Evolutionary conservation across 1,284 basidiomycete genomes (phyloP), one percentile per base, ranked within the genome.

Genomic region (Golubevia sp.): DNA sequence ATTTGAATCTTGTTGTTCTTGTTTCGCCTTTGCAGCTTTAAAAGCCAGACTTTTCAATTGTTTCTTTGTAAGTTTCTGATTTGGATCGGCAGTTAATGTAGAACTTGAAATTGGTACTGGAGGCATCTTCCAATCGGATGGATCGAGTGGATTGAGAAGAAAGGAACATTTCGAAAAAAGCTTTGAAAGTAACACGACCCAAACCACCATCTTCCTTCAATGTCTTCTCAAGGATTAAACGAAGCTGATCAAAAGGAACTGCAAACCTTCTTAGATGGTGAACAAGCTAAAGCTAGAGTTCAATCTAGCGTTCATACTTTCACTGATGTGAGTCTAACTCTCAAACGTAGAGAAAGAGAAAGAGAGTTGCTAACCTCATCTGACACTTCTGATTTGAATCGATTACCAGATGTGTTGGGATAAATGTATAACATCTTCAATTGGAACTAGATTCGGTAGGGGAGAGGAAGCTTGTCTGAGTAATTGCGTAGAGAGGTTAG

Each of bases 401-500:
- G n/a, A 8, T 48, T 30, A 2, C 18, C 27, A 58, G 55, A 57
- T 74, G 55, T 80, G 79, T 64, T 82, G 79, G 79, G 77, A 80
- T 64, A 78, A 82, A 70, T 82, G 79, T 65, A 64, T 81, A 58
- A 79, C 71, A 51, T 68, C 68, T 6, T 73, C 73, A 54, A 77
- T 81, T 63, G 71, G 75, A 44, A 60, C 75, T 15, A 68, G 70
- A 63, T 81, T 82, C 53, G 77, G 73, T 51, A 58, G 79, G n/a
- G 78, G 78, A 49, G 78, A 82, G 61, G 79, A 80, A 58, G 78
- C 78, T 5, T 82, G 79, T 59, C 66, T 82, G 18, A 67, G 70
- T 66, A 82, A 82, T 67, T 82, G 79, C 50, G 79, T 82, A 18
- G 79, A 79, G 59, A 66, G 74, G 70, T 79, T 61, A 68, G 75